Percentiles rank a stretch among this genome's conserved stretches.
Evolutionary conservation across 495 filamentous ascomycete species (phyloP).

Genomic region (Neurospora sp.): DNA sequence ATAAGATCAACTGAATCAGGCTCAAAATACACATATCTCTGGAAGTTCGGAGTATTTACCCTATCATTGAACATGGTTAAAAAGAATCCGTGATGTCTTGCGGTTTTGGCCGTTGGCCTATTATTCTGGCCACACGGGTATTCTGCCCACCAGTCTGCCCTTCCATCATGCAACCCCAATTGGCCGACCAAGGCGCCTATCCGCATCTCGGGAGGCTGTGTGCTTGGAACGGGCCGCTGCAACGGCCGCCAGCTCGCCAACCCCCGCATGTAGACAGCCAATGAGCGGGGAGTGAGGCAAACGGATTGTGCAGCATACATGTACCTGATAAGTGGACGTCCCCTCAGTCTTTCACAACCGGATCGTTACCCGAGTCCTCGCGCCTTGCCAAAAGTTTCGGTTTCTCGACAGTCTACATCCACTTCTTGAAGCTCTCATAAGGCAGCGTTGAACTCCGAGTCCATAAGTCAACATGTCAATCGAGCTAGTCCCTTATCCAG

Average conservation of each 20-base stretch:
- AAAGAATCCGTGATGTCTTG: too few species aligned
- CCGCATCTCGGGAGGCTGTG: background rate
- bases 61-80: too few species aligned
- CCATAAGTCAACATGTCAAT: background rate
- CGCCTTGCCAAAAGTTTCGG: too few species aligned
- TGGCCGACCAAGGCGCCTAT: background rate
- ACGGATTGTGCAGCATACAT: background rate
- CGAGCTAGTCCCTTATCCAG: background rate
- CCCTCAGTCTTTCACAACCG: background rate
- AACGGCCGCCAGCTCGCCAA: background rate
- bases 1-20: too few species aligned
- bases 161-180: background rate
- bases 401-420: background rate
- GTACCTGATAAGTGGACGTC: background rate
- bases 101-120: background rate
- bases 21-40: too few species aligned
- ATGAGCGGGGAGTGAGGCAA: background rate
- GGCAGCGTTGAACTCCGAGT: background rate
- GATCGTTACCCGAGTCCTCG: background rate
- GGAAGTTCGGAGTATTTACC: too few species aligned
- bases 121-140: background rate
- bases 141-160: background rate
- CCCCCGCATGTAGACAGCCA: background rate
- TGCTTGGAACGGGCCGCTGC: background rate
- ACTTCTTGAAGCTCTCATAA: background rate